Percentiles rank a stretch among this genome's conserved stretches.
Conservation (phyloP, 768 basidiomycete genomes). For the Tremella fuciformis region DNA sequence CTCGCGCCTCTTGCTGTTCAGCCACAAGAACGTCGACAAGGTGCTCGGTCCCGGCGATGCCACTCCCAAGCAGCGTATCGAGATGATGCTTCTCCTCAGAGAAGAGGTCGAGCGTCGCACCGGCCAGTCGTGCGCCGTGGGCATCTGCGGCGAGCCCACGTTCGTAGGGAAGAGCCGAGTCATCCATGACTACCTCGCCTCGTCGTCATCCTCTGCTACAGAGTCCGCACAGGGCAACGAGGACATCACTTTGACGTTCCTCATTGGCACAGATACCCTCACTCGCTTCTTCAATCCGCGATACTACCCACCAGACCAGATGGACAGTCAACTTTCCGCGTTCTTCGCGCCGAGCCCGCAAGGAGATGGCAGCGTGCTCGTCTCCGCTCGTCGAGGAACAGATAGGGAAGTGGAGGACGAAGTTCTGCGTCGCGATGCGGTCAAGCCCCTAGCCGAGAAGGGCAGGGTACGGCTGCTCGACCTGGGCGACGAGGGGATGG, state of each 20-base stretch:
- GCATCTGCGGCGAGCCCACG: constrained; percentile 78
- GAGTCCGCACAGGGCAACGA: not conserved
- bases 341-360: constrained; percentile 59
- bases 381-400: constrained; percentile 62
- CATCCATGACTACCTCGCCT: constrained; percentile 56
- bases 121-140: constrained; percentile 65
- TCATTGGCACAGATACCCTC: constrained; percentile 82
- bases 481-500: constrained; percentile 58
- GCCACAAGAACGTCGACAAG: constrained; percentile 86
- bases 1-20: constrained; percentile 73
- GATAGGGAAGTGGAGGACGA: constrained; percentile 45
- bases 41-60: constrained; percentile 67
- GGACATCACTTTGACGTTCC: constrained; percentile 59
- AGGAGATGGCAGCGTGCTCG: constrained; percentile 62
- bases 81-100: constrained; percentile 79
- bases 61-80: constrained; percentile 69
- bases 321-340: constrained; percentile 59
- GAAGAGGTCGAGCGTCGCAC: constrained; percentile 49
- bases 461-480: constrained; percentile 62
- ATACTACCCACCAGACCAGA: constrained; percentile 62
- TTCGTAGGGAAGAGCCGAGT: constrained; percentile 76
- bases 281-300: constrained; percentile 70
- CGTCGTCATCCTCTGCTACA: constrained; percentile 54
- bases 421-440: constrained; percentile 51
- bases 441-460: constrained; percentile 58